Conservation (phyloP, 805 yeast species). For the Barnettozyma wickerhamii region DNA sequence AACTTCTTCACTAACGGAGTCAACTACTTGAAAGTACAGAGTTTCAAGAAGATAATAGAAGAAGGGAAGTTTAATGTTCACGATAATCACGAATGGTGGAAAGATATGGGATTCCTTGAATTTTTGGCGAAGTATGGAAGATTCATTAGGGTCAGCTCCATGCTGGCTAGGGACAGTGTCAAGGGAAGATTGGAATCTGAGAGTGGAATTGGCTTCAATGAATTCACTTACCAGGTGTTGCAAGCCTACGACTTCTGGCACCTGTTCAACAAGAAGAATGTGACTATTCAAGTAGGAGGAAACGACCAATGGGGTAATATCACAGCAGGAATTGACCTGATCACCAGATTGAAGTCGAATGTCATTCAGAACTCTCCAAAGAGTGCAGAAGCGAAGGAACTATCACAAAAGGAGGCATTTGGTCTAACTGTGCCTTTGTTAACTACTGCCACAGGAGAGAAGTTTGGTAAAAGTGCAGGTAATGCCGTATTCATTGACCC, state of each 20-base stretch:
- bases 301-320: slow-evolving; percentile 99
- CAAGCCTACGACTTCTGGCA: slow-evolving; percentile 95
- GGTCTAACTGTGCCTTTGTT: slow-evolving; percentile 90
- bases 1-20: slow-evolving; percentile 58
- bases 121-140: slow-evolving; percentile 76
- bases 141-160: slow-evolving; percentile 74
- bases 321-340: slow-evolving; percentile 90
- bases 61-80: slow-evolving; percentile 40
- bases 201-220: slow-evolving; percentile 86
- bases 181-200: slow-evolving; percentile 65
- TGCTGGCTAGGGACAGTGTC: slow-evolving; percentile 87
- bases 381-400: slow-evolving; percentile 17
- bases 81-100: slow-evolving; percentile 88
- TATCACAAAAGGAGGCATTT: slow-evolving; percentile 34
- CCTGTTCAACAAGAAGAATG: slow-evolving; percentile 52
- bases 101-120: slow-evolving; percentile 64
- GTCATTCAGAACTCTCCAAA: slow-evolving; percentile 15
- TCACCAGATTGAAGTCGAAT: slow-evolving; percentile 47
- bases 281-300: slow-evolving; percentile 86
- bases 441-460: slow-evolving; percentile 85
- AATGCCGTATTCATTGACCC: slow-evolving; percentile 88
- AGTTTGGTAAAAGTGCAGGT: slow-evolving; percentile 96
- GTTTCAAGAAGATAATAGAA: slow-evolving; percentile 27
- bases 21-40: slow-evolving; percentile 46
- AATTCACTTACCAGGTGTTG: slow-evolving; percentile 85